Base-by-base conservation (phyloP, 169 alveolate species). In the Cryptosporidium ryanae region DNA sequence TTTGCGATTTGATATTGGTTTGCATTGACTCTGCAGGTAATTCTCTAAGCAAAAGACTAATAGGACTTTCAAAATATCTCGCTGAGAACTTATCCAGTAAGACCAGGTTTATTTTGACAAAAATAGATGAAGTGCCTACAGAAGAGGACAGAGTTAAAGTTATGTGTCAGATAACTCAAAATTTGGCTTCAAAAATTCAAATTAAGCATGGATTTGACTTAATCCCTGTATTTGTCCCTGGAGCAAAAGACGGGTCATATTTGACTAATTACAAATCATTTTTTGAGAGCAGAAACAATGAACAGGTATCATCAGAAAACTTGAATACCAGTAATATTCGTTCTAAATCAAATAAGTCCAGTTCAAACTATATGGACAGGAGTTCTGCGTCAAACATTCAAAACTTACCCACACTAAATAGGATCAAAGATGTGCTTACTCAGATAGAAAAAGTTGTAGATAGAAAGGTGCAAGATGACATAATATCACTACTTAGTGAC, bases 1-100 rank as follows among this genome's bases (percentile, higher is more conserved):
- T 76, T 0, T 93, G 92, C 4, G 96, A 94, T 57, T 65, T 93
- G 21, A 82, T 94, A 82, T 76, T 92, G 59, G 90, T 93, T 27
- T 94, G 92, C 46, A 82, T 93, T 52, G 96, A 93, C 61, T 94
- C 96, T 1, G 65, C 93, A 2, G 94, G 94, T 7, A 92, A 94
- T 54, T 89, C 94, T 1, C 50, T 92, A 43, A 91, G 94, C 68
- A 89, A 91, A 64, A 90, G 93, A n/a, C 84, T 92, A 31, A 82
- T 91, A 34, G 87, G 71, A 10, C 61, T 94, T 1, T 82, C 89
- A 38, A 64, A 82, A 52, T 82, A 64, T 48, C 90, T 93, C 3
- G 82, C 81, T 65, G 87, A 82, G 43, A 92, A 87, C 57, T 84
- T 68, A 63, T 68, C 87, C 50, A 90, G 68, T 29, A 92, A 91